phyloP scores from a whole-genome alignment of 2,329 filamentous ascomycete genomes.

The Paraphaeosphaeria minitans region DNA sequence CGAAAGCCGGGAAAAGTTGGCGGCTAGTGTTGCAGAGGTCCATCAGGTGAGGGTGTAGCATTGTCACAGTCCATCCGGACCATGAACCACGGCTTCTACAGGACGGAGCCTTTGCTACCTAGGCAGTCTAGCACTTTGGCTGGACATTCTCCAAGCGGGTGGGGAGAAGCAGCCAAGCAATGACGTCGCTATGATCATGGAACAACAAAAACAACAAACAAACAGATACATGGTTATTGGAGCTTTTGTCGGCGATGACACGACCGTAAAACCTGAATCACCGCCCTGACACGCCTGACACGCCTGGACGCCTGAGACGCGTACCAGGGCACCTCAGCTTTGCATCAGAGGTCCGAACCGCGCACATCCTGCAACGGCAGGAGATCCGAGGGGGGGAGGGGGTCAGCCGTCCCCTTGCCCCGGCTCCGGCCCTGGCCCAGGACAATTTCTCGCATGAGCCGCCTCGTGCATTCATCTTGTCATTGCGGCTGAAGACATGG shows the following conservation, averaged over 20 bases:
- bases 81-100: neutral
- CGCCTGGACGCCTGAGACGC: neutral
- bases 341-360: slow-evolving; percentile 1
- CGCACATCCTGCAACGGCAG: neutral
- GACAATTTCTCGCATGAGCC: neutral
- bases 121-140: neutral
- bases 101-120: neutral
- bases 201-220: neutral
- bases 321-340: neutral
- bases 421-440: too few relatives aligned
- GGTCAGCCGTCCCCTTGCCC: neutral
- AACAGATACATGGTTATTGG: neutral
- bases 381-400: neutral
- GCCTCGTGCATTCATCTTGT: neutral
- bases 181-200: slow-evolving; percentile 1
- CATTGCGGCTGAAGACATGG: slow-evolving; percentile 3
- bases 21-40: neutral
- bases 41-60: neutral
- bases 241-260: neutral
- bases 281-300: too few relatives aligned
- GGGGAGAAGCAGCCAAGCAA: neutral
- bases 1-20: slow-evolving; percentile 19
- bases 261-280: neutral
- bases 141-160: neutral
- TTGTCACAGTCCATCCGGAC: neutral